Evolutionary conservation across 2,329 filamentous ascomycete genomes (phyloP), one percentile per base, ranked within the genome.

Genomic region (Cyanodermella asteris): DNA sequence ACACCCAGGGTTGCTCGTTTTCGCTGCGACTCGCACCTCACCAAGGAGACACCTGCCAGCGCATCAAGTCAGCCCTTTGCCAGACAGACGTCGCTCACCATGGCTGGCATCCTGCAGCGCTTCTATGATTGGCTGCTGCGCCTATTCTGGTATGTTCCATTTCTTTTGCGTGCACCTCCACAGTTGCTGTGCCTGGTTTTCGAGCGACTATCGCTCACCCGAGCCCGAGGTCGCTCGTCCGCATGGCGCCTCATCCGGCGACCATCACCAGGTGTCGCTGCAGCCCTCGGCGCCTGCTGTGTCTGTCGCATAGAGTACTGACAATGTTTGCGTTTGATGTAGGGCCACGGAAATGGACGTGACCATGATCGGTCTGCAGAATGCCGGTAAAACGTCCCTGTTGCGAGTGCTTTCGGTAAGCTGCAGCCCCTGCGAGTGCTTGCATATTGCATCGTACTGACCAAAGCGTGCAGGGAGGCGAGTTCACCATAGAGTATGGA

Each of bases 301-400:
- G n/a, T n/a, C 11, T 6, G 7, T 16, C 13, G 13, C 15, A 18
- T 25, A 8, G 23, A 7, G 13, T 11, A 8, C 8, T 9, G 15
- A 7, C 11, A 7, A 20, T 11, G 23, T 25, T 10, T 5, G 11
- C 12, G 14, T 15, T 6, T 24, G 6, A 24, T 44, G 35, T 40
- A 93, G 84, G 87, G 81, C 84, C 38, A 91, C 82, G 37, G 87
- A 97, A 59, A 93, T 97, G 82, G 87, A 97, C 55, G 84, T 97
- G 47, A 94, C 87, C 39, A 91, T 97, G 74, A 84, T 97, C 48
- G 87, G 87, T 13, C 58, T 97, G 45, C 87, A 97, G 49, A 94
- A 94, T 56, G 87, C 87, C 31, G 87, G 87, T 44, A 97, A 97
- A 58, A 94, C 87, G 19, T 94, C 84, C 33, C 53, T 97, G 44